phyloP scores from a whole-genome alignment of 1,284 basidiomycete genomes.

The Albatrellus sp. region DNA sequence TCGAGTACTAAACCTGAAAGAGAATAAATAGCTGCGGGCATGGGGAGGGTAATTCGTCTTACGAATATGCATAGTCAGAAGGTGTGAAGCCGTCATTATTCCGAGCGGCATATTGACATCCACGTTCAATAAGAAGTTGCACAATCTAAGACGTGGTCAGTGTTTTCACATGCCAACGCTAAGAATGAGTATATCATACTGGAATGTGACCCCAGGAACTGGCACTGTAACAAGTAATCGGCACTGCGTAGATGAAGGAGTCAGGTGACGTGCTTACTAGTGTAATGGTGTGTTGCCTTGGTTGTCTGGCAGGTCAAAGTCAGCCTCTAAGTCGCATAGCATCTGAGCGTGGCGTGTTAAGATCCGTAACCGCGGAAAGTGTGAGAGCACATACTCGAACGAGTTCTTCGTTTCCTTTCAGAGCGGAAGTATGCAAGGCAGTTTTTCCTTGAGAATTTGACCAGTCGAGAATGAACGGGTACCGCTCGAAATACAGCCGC shows the following conservation, averaged over 20 bases:
- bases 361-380: too few species aligned
- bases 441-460: conserved; percentile 82
- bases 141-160: conserved; percentile 42
- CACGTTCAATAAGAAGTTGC: conserved; percentile 78
- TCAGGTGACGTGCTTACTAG: conserved; percentile 45
- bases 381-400: conserved; percentile 47
- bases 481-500: conserved; percentile 67
- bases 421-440: conserved; percentile 77
- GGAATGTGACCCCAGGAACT: conserved; percentile 76
- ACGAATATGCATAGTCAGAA: conserved; percentile 88
- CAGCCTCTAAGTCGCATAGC: conserved; percentile 80
- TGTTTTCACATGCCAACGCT: conserved; percentile 13
- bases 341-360: conserved; percentile 34
- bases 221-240: conserved; percentile 35
- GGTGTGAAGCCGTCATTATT: conserved; percentile 90
- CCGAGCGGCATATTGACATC: conserved; percentile 68
- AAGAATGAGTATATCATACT: conserved; percentile 27
- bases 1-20: conserved; percentile 44
- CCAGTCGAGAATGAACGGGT: conserved; percentile 82
- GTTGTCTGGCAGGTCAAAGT: conserved; percentile 79
- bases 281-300: conserved; percentile 89
- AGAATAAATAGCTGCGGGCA: conserved; percentile 7
- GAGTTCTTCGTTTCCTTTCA: conserved; percentile 83
- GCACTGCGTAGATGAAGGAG: neutral
- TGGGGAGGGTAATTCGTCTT: conserved; percentile 20